A percentile compares a stretch with the other conserved stretches of the same genome.
These are phyloP conservation scores for Wilcoxina mikolae DNA, from an alignment of 495 filamentous ascomycete species.

Conservation along the genomic window DNA sequence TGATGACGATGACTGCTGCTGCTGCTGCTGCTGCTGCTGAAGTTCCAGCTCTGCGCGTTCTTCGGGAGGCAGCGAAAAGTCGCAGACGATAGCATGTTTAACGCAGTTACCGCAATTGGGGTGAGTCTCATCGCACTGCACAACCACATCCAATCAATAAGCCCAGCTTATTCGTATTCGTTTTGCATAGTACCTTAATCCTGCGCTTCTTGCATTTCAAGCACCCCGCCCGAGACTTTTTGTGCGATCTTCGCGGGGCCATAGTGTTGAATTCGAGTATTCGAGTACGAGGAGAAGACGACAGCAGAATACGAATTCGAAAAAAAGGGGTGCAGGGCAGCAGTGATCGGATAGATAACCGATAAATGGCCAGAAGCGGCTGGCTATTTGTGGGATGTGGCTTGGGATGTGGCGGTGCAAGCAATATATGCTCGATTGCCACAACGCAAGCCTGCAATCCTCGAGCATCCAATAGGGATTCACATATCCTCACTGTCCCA, in stretches of 20 bases:
- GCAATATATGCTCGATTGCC: too few relatives aligned
- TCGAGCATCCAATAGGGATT: too few relatives aligned
- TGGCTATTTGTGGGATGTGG: too few relatives aligned
- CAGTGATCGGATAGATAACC: too few relatives aligned
- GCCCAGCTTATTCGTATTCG: background rate
- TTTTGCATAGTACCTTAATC: conserved; percentile 39
- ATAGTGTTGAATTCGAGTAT: too few relatives aligned
- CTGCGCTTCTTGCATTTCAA: conserved; percentile 46
- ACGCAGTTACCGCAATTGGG: conserved; percentile 47
- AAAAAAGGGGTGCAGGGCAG: too few relatives aligned
- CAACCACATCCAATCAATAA: background rate
- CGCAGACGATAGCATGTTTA: conserved; percentile 49
- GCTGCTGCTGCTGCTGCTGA: background rate
- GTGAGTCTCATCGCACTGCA: conserved; percentile 50
- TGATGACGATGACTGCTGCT: background rate
- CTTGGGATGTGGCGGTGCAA: too few relatives aligned
- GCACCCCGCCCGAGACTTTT: conserved; percentile 48
- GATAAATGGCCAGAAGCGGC: too few relatives aligned
- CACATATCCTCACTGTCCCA: too few relatives aligned
- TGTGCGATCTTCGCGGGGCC: conserved; percentile 47
- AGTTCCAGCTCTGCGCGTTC: background rate
- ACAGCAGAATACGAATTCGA: too few relatives aligned
- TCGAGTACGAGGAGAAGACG: too few relatives aligned
- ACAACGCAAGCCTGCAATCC: too few relatives aligned
- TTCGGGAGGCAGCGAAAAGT: conserved; percentile 31